phyloP scores from a whole-genome alignment of 805 yeast genomes.

The Wickerhamiella azymoides region DNA sequence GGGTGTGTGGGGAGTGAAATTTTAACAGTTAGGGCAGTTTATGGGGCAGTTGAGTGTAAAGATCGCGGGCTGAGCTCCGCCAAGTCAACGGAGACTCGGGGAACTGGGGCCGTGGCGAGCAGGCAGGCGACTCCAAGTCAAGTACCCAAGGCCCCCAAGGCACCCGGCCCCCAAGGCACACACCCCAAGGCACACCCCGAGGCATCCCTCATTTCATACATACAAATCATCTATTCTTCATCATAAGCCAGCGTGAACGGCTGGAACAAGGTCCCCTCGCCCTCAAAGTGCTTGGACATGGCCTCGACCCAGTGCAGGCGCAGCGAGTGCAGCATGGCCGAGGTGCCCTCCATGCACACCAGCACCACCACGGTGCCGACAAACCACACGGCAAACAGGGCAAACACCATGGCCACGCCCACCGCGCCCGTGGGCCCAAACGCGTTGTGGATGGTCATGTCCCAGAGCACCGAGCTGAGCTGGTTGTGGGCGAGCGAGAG shows the following conservation, averaged over 20 bases:
- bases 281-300: slow-evolving; percentile 95
- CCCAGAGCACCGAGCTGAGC: slow-evolving; percentile 84
- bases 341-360: slow-evolving; percentile 96
- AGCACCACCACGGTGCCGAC: slow-evolving; percentile 77
- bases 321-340: slow-evolving; percentile 94
- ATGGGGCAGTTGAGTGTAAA: no score
- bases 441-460: slow-evolving; percentile 80
- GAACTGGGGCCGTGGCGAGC: no score
- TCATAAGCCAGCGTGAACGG: slow-evolving; percentile 55
- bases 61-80: no score
- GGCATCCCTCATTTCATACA: background rate
- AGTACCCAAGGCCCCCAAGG: no score
- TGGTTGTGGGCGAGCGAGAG: slow-evolving; percentile 93
- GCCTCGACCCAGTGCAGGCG: slow-evolving; percentile 99
- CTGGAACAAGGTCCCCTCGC: slow-evolving; percentile 82
- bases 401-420: slow-evolving; percentile 60
- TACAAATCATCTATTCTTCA: background rate
- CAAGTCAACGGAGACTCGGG: no score
- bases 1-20: no score
- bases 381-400: slow-evolving; percentile 91
- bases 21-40: no score
- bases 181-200: no score
- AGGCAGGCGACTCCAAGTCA: no score
- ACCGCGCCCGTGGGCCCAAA: slow-evolving; percentile 51
- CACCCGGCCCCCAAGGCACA: no score